These are phyloP conservation scores for Catunica adiposa DNA, from an alignment of 2,329 filamentous ascomycete species.

Conservation along the genomic window DNA sequence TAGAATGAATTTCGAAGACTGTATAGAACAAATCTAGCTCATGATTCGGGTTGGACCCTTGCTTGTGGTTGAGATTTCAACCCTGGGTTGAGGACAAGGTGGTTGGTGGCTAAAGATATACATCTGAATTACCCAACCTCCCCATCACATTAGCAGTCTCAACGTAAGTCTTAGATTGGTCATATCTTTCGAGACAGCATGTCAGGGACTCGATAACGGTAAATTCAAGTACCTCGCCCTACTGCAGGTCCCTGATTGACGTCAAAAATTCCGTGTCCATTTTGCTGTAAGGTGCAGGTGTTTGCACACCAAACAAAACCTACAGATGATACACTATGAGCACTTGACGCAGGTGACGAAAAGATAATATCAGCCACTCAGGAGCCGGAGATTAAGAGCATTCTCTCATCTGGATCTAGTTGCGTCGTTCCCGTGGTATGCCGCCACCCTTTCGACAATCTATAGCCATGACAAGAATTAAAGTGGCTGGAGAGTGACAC, in stretches of 20 bases:
- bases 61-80: not conserved
- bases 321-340: not conserved
- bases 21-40: not conserved
- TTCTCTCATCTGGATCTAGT: not conserved
- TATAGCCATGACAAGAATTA: not conserved
- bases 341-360: not conserved
- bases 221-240: too few relatives aligned
- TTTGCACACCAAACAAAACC: too few relatives aligned
- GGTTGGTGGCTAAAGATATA: not conserved
- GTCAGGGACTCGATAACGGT: not conserved
- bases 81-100: not conserved
- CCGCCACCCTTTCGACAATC: not conserved
- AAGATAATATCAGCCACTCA: not conserved
- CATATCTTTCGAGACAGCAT: not conserved
- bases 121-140: not conserved
- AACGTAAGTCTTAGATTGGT: not conserved
- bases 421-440: not conserved
- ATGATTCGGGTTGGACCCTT: too few relatives aligned
- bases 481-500: not conserved
- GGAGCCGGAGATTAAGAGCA: not conserved
- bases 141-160: not conserved
- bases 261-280: too few relatives aligned
- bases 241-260: too few relatives aligned
- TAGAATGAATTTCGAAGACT: not conserved
- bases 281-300: too few relatives aligned